Evolutionary conservation across 208 protist genomes (phyloP), one percentile per base, ranked within the genome.

Genomic region (Trypanosoma caninum): DNA sequence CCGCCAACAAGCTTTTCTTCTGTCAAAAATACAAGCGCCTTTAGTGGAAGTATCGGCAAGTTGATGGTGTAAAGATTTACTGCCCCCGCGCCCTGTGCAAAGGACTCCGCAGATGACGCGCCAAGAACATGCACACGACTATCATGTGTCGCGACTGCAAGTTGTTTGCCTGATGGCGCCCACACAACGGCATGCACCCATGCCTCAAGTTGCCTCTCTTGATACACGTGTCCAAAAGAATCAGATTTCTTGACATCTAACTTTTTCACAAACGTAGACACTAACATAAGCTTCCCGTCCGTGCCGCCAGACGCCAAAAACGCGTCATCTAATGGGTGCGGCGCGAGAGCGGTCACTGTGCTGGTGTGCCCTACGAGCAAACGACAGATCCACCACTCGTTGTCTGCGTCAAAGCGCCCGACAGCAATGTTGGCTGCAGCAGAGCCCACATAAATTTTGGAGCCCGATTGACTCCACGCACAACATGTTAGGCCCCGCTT

Each of bases 361-460:
- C 65, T 73, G 10, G 13, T 58, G 61, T 78, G 72, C n/a, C 31
- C 46, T 0, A 37, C 23, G 11, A 81, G 31, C 0, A 80, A 57
- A 28, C 72, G 56, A 58, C 81, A 88, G 13, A 82, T 69, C 81
- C 81, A 88, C 81, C 81, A 88, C 44, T 69, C 44, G 31, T 84
- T 62, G 11, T 47, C 44, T 2, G 37, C 6, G 27, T 78, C 77
- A 75, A 79, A 88, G n/a, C 69, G 60, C 28, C 81, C 81, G 7
- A 88, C 81, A 11, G 77, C 81, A 44, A 88, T 71, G 37, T 59
- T 82, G 13, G 70, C 69, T 13, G 64, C 69, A 9, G 78, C 71
- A 33, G 72, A 78, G 27, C 76, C 78, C 42, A 89, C 44, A 56
- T 79, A 81, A 31, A 89, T 62, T 54, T 84, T 89, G 0, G 51